Evolutionary conservation across 73 alveolate species (phyloP).

Genomic region (Paramecium primaurelia): DNA sequence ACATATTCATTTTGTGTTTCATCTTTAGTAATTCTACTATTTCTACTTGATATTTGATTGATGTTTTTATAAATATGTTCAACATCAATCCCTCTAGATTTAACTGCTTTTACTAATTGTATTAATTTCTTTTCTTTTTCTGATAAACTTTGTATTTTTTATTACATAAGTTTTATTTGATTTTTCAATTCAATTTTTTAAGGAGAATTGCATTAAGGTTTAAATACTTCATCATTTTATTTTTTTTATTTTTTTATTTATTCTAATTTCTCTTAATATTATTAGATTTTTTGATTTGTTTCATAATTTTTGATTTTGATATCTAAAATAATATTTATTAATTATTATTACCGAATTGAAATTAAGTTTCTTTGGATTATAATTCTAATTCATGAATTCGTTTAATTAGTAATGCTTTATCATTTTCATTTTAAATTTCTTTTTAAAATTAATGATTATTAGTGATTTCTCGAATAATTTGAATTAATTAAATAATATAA

Average conservation of each 20-base stretch:
- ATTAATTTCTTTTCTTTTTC: conserved; percentile 38
- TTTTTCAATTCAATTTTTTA: not conserved
- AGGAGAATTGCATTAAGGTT: not conserved
- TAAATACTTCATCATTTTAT: not conserved
- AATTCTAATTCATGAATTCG: not conserved
- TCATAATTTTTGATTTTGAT: not conserved
- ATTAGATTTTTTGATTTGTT: not conserved
- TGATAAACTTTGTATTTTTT: not conserved
- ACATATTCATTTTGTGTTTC: not conserved
- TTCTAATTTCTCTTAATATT: not conserved
- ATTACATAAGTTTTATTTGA: not conserved
- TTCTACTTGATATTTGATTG: not conserved
- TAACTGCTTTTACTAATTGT: conserved; percentile 13
- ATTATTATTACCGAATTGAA: not conserved
- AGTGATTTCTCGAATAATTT: not conserved
- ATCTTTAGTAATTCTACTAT: not conserved
- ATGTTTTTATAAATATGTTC: conserved; percentile 30
- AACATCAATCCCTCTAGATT: conserved; percentile 33
- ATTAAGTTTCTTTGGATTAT: not conserved
- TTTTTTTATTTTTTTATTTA: not conserved
- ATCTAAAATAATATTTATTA: not conserved
- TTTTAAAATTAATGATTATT: not conserved
- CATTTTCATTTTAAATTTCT: not conserved
- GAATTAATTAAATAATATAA: conserved; percentile 9
- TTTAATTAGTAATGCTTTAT: not conserved